Conservation (phyloP, 2,329 filamentous ascomycete species). For the Colletotrichum sublineola region DNA sequence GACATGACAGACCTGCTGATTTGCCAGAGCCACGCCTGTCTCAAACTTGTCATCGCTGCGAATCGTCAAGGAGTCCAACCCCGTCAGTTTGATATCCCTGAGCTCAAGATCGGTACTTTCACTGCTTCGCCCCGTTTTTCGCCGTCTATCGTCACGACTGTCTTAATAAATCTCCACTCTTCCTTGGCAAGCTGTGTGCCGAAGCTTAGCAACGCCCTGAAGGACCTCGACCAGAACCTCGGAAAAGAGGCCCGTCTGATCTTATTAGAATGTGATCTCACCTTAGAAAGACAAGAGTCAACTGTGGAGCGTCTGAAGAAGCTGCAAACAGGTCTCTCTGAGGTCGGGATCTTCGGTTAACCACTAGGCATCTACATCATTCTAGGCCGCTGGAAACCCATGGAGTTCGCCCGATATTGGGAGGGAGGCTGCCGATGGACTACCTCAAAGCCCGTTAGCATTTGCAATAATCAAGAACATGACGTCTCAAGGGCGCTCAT, state of each 20-base stretch:
- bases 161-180: conserved; percentile 51
- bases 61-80: conserved; percentile 47
- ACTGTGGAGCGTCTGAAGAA: conserved; percentile 43
- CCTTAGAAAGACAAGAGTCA: conserved; percentile 44
- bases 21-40: conserved; percentile 50
- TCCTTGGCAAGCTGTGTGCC: conserved; percentile 39
- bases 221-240: neutral
- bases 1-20: conserved; percentile 54
- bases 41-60: conserved; percentile 46
- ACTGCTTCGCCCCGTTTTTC: conserved; percentile 51
- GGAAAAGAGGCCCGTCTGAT: conserved; percentile 45
- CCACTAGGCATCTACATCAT: neutral
- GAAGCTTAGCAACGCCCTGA: neutral
- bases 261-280: conserved; percentile 47
- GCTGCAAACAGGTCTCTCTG: conserved; percentile 17
- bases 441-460: neutral
- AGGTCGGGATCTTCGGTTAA: conserved; percentile 11
- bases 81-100: conserved; percentile 54
- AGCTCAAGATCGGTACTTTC: conserved; percentile 57
- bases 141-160: conserved; percentile 50
- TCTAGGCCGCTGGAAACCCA: neutral
- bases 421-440: neutral
- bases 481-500: neutral
- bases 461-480: neutral
- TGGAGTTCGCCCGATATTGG: neutral